Base-by-base conservation (phyloP, 495 filamentous ascomycete species). In the Podospora conica region DNA sequence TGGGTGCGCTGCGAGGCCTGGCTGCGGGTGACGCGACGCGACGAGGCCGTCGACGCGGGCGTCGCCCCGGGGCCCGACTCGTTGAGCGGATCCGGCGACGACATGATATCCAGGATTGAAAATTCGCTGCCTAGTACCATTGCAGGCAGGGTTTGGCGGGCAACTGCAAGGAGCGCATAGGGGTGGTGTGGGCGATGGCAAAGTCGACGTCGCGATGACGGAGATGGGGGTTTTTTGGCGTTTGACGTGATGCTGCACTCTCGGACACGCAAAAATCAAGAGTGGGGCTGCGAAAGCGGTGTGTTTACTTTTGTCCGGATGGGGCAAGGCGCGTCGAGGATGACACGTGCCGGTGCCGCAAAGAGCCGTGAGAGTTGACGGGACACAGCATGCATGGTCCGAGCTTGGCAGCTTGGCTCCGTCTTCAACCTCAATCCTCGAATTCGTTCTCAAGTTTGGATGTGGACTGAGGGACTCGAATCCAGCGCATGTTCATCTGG, bases 21-120 rank as follows among this genome's bases (percentile, higher is more conserved):
- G 65, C 68, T 77, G 60, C 71, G 73, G 9, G 69, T 71, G 48
- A 72, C 68, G 68, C 71, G 61, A 65, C 65, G 64, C 53, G 71
- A 71, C 21, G 69, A 63, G 12, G 70, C 68, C 10, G 70, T 70
- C 54, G 71, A 59, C 21, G 68, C 61, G 61, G 54, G 40, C 8
- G 40, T 55, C n/a, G 53, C 31, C 21, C 64, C 70, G 40, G 66
- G 66, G 59, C 68, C 62, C 9, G 66, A 60, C 66, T 82, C 79
- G 64, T 76, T 77, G 22, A 83, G 72, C 61, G 81, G 81, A 67
- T 83, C 81, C 27, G 81, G 80, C 60, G 81, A 83, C 61, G 80
- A 81, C 61, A 75, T 68, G 58, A 77, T 71, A 66, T 81, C 79
- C 58, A 77, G 62, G 33, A 70, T 71, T 61, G 71, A 77, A 68